phyloP scores from a whole-genome alignment of 2,329 filamentous ascomycete genomes.

The Cercospora canescens region DNA sequence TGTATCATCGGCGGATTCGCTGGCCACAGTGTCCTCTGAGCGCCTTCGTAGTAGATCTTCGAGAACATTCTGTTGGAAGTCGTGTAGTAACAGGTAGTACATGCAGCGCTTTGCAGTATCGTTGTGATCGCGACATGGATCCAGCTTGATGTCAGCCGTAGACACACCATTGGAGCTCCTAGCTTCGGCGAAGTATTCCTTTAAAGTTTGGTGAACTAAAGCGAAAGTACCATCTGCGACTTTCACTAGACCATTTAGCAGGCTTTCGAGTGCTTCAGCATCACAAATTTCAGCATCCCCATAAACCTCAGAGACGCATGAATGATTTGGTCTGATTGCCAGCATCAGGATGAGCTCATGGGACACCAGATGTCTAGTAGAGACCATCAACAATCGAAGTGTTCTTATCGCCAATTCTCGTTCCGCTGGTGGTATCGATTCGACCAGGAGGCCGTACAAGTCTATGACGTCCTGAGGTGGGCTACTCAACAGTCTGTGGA shows the following conservation, averaged over 20 bases:
- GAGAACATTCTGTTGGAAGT: neutral
- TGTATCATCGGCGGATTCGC: neutral
- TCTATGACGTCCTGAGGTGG: neutral
- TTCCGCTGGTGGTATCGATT: conserved; percentile 1
- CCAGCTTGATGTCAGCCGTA: neutral
- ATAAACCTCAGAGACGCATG: neutral
- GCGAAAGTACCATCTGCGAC: neutral
- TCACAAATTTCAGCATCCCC: neutral
- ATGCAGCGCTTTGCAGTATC: neutral
- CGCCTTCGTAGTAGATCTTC: neutral
- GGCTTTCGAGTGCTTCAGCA: neutral
- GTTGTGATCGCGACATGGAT: neutral
- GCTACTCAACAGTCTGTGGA: neutral
- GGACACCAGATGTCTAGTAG: neutral
- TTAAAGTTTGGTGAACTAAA: neutral
- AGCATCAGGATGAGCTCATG: neutral
- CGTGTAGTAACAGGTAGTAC: neutral
- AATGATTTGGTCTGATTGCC: neutral
- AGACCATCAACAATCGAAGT: neutral
- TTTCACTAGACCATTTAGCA: neutral
- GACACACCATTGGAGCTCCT: neutral
- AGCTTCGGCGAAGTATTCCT: neutral
- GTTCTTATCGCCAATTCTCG: neutral
- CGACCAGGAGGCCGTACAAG: neutral
- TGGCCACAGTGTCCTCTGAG: neutral